Conservation (phyloP, 768 basidiomycete species). For the Boletus tomentosulus region DNA sequence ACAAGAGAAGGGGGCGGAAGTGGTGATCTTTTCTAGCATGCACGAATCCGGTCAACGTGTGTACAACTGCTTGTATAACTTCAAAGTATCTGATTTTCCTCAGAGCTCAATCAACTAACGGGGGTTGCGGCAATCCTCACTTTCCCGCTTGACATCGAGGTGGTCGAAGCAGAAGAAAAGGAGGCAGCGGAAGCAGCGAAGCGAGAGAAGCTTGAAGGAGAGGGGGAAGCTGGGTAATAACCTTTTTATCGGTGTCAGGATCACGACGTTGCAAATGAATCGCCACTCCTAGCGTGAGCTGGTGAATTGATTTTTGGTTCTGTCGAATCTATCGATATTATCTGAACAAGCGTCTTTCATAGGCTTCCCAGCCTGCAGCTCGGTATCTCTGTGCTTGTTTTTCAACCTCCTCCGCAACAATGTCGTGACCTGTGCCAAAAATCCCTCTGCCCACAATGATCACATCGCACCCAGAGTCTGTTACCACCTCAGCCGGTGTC, state of each 20-base stretch:
- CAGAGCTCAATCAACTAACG: conserved; percentile 94
- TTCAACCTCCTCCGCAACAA: conserved; percentile 38
- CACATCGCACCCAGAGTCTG: conserved; percentile 83
- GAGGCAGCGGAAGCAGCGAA: conserved; percentile 54
- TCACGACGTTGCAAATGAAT: neutral
- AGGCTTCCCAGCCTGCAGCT: conserved; percentile 88
- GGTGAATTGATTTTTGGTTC: neutral
- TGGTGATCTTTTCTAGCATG: conserved; percentile 98
- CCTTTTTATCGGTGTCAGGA: neutral
- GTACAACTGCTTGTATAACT: conserved; percentile 28
- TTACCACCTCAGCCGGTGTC: conserved; percentile 80
- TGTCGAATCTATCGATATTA: neutral
- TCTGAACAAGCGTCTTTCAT: conserved; percentile 50
- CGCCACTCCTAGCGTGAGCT: neutral
- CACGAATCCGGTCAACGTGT: conserved; percentile 97
- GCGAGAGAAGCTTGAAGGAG: conserved; percentile 10
- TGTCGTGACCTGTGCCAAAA: conserved; percentile 58
- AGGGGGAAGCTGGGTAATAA: conserved; percentile 4
- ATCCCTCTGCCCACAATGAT: conserved; percentile 98
- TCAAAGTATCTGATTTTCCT: neutral
- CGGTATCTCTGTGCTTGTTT: conserved; percentile 81
- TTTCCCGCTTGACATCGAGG: conserved; percentile 92
- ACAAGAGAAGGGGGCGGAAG: conserved; percentile 84
- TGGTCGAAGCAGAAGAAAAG: conserved; percentile 89
- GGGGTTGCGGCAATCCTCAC: conserved; percentile 95